phyloP scores from a whole-genome alignment of 1,139 yeast species.

The Pichia sp. region DNA sequence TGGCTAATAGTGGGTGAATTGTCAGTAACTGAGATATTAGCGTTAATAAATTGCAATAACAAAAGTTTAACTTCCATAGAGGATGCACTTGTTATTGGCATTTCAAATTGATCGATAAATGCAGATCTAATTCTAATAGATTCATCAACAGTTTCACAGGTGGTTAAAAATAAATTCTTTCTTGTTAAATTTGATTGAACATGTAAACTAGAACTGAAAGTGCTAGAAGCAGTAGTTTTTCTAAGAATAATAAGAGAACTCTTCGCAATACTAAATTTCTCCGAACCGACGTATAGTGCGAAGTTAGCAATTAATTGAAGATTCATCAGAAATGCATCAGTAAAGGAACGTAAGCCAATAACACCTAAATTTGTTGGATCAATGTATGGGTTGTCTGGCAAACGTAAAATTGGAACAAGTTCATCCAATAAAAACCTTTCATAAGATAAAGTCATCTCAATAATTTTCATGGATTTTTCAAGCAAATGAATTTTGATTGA shows the following conservation, averaged over 20 bases:
- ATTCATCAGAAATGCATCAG: slow-evolving; percentile 64
- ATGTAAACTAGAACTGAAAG: slow-evolving; percentile 31
- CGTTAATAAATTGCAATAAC: slow-evolving; percentile 51
- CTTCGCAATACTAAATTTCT: slow-evolving; percentile 43
- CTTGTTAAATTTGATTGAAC: slow-evolving; percentile 36
- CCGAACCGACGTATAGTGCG: slow-evolving; percentile 62
- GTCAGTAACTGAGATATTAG: slow-evolving; percentile 35
- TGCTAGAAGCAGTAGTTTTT: slow-evolving; percentile 37
- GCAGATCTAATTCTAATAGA: slow-evolving; percentile 62
- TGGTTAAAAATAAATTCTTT: slow-evolving; percentile 61
- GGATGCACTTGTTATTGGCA: slow-evolving; percentile 33
- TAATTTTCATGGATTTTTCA: slow-evolving; percentile 35
- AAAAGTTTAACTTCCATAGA: slow-evolving; percentile 48
- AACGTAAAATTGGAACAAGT: slow-evolving; percentile 36
- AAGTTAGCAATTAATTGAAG: slow-evolving; percentile 64
- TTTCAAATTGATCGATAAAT: slow-evolving; percentile 63
- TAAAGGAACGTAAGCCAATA: slow-evolving; percentile 58
- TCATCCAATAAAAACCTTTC: slow-evolving; percentile 51
- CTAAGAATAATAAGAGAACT: slow-evolving; percentile 47
- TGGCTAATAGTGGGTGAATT: slow-evolving; percentile 57
- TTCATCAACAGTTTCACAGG: slow-evolving; percentile 71
- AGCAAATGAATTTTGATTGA: slow-evolving; percentile 34
- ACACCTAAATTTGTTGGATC: slow-evolving; percentile 43
- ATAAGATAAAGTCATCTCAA: slow-evolving; percentile 44
- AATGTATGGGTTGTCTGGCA: slow-evolving; percentile 33